These are phyloP conservation scores for Conticribra guillardii DNA, from an alignment of 108 stramenopile species.

Conservation along the genomic window DNA sequence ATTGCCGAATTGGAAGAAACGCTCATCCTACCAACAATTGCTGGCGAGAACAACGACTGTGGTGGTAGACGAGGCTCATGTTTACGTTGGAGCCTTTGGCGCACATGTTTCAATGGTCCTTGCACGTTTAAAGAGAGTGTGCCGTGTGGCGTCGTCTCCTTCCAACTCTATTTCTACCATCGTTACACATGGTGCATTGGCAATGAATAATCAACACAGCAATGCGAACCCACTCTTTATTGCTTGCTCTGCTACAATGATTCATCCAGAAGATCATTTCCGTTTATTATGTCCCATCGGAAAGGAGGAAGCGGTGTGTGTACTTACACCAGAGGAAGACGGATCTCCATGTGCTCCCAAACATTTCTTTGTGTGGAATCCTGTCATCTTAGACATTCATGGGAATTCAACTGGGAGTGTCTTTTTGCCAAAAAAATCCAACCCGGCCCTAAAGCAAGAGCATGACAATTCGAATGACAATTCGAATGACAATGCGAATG, in stretches of 20 bases:
- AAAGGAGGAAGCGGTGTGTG: constrained; percentile 42
- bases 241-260: constrained; percentile 93
- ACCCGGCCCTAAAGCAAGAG: no score
- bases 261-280: constrained; percentile 86
- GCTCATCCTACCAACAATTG: constrained; percentile 54
- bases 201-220: background rate
- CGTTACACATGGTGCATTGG: no score
- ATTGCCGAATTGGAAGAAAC: constrained; percentile 88
- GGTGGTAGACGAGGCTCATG: constrained; percentile 93
- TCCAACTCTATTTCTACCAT: constrained; percentile 9
- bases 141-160: constrained; percentile 39
- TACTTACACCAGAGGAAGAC: constrained; percentile 68
- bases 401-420: constrained; percentile 42
- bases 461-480: no score
- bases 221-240: constrained; percentile 64
- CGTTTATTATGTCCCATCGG: constrained; percentile 72
- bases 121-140: constrained; percentile 82
- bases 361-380: constrained; percentile 91
- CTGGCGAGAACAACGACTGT: constrained; percentile 74
- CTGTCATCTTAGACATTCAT: constrained; percentile 43
- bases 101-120: constrained; percentile 95
- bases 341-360: constrained; percentile 81
- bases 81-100: constrained; percentile 95
- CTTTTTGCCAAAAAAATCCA: constrained; percentile 33
- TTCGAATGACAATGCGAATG: no score